Percentiles rank a stretch among this genome's conserved stretches.
These are phyloP conservation scores for Xerocomellus intermedius DNA, from an alignment of 768 basidiomycete genomes.

Conservation along the genomic window DNA sequence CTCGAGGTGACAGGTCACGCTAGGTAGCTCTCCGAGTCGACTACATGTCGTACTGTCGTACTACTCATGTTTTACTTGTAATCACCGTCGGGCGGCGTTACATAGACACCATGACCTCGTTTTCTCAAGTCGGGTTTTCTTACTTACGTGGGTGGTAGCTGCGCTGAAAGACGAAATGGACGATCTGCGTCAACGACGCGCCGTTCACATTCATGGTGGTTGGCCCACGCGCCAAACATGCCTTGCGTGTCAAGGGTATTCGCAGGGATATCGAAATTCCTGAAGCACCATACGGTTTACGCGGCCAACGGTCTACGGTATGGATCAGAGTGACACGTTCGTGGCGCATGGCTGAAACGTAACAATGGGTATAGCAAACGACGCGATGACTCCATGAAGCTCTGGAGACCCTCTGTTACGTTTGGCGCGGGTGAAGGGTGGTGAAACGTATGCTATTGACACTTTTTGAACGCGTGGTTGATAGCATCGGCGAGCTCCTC, in stretches of 20 bases:
- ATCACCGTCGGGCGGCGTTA: slow-evolving; percentile 3
- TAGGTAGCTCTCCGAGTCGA: background rate
- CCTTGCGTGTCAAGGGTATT: background rate
- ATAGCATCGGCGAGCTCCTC: background rate
- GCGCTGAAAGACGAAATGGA: background rate
- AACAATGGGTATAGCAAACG: no score
- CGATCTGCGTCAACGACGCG: no score
- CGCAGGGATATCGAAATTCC: background rate
- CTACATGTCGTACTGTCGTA: background rate
- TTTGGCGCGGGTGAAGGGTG: no score
- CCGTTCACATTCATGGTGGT: background rate
- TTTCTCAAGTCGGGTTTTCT: background rate
- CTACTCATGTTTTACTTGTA: background rate
- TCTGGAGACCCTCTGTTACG: no score
- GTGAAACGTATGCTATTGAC: background rate
- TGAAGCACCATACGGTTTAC: background rate
- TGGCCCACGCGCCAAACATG: background rate
- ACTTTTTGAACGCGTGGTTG: background rate
- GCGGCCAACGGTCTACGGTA: no score
- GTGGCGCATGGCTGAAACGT: no score
- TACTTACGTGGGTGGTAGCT: background rate
- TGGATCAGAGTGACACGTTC: no score
- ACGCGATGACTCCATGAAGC: no score
- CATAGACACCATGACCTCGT: background rate
- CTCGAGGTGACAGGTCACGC: background rate